These are phyloP conservation scores for Lepidium didymum DNA, from an alignment of 345 rosid genomes.

Conservation along the genomic window DNA sequence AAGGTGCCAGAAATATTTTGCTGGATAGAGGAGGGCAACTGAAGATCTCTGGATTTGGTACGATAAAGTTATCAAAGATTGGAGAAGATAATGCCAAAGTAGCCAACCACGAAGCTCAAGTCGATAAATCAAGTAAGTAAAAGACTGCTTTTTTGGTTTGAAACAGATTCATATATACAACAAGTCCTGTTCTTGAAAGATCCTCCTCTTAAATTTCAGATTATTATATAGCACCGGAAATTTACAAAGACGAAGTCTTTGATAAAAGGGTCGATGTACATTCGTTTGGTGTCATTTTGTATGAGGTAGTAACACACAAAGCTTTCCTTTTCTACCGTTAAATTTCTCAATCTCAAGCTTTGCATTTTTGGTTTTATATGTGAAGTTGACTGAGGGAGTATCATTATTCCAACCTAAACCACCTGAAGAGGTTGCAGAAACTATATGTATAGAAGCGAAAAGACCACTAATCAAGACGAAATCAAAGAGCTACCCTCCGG, in stretches of 20 bases:
- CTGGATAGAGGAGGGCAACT: slow-evolving; percentile 81
- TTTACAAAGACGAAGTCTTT: slow-evolving; percentile 50
- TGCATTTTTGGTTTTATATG: background rate
- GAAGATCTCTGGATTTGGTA: slow-evolving; percentile 89
- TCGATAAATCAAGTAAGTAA: slow-evolving; percentile 59
- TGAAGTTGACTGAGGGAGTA: slow-evolving; percentile 83
- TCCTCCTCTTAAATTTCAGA: slow-evolving; percentile 36
- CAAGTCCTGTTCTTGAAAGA: slow-evolving; percentile 1
- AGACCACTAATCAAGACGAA: slow-evolving; percentile 70
- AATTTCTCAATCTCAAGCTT: background rate
- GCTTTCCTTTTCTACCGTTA: background rate
- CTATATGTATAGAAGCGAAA: slow-evolving; percentile 60
- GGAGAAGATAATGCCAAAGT: slow-evolving; percentile 53
- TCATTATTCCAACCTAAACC: slow-evolving; percentile 69
- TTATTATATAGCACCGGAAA: slow-evolving; percentile 76
- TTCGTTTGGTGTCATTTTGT: slow-evolving; percentile 76
- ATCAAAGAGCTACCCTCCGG: slow-evolving; percentile 36
- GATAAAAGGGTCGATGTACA: slow-evolving; percentile 78
- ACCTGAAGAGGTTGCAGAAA: slow-evolving; percentile 53
- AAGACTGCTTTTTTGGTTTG: background rate
- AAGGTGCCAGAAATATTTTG: slow-evolving; percentile 99
- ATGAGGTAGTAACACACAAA: slow-evolving; percentile 55
- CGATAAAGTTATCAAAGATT: slow-evolving; percentile 50
- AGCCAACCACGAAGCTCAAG: slow-evolving; percentile 32
- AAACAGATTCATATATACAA: background rate